Evolutionary conservation across 495 filamentous ascomycete species (phyloP).

Genomic region (Xeromyces bisporus): DNA sequence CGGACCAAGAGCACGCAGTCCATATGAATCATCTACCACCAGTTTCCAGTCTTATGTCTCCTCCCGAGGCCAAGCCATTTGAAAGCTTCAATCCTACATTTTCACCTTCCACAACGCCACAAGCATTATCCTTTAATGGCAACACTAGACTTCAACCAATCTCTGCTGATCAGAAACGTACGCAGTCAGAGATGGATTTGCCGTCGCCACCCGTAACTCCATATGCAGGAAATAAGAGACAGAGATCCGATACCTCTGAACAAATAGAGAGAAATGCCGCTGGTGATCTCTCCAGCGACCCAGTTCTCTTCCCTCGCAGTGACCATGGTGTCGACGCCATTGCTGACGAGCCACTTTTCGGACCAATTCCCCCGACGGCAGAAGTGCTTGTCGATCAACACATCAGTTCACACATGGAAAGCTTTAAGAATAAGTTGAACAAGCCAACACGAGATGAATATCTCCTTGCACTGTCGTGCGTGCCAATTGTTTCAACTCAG

Average conservation of each 20-base stretch:
- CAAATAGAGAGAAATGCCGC: constrained; percentile 18
- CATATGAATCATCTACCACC: constrained; percentile 35
- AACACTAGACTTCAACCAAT: constrained; percentile 33
- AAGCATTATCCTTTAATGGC: constrained; percentile 16
- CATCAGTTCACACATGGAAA: constrained; percentile 43
- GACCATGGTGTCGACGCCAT: constrained; percentile 25
- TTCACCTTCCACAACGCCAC: constrained; percentile 17
- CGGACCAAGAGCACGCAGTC: constrained; percentile 11
- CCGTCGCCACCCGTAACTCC: constrained; percentile 63
- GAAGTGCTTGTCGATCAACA: constrained; percentile 47
- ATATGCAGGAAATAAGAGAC: constrained; percentile 36
- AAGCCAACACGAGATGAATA: constrained; percentile 59
- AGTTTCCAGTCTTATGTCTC: constrained; percentile 55
- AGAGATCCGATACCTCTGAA: constrained; percentile 27
- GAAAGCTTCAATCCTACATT: constrained; percentile 38
- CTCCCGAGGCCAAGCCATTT: constrained; percentile 46
- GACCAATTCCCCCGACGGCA: constrained; percentile 26
- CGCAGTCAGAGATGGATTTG: constrained; percentile 33
- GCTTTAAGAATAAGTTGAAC: constrained; percentile 36
- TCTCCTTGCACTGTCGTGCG: constrained; percentile 46
- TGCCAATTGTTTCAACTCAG: constrained; percentile 41
- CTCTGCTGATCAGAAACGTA: constrained; percentile 31
- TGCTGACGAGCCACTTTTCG: constrained; percentile 40
- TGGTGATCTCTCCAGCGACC: constrained; percentile 32
- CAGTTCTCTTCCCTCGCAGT: constrained; percentile 41